phyloP scores from a whole-genome alignment of 768 basidiomycete genomes.

The Lactarius hatsudake region DNA sequence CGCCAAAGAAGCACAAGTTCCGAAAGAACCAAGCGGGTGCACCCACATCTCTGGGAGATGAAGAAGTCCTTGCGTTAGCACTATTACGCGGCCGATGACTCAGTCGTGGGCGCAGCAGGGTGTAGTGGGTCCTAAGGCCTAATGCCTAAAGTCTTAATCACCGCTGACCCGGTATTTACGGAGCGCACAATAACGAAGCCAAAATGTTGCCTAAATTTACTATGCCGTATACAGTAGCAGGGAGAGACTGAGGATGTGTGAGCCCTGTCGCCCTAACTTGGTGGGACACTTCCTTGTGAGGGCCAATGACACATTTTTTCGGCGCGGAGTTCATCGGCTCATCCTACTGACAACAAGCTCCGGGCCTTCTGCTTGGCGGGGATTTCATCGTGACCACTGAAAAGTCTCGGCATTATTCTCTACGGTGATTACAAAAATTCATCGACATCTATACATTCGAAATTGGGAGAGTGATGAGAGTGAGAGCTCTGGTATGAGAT shows the following conservation, averaged over 20 bases:
- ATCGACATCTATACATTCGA: neutral
- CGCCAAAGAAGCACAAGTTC: constrained; percentile 35
- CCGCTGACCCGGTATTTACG: neutral
- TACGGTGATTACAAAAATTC: neutral
- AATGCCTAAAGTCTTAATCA: neutral
- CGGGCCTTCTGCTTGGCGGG: neutral
- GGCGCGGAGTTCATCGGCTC: neutral
- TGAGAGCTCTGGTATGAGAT: neutral
- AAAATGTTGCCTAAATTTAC: neutral
- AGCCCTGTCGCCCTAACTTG: neutral
- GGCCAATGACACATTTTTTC: neutral
- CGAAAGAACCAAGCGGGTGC: constrained; percentile 18
- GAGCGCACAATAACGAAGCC: neutral
- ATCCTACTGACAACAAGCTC: neutral
- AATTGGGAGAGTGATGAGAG: neutral
- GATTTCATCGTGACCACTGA: neutral
- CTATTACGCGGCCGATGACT: constrained; percentile 44
- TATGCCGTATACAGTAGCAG: neutral
- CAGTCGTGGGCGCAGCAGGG: neutral
- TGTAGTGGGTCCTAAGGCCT: neutral
- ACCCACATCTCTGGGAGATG: constrained; percentile 43
- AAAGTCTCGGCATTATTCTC: neutral
- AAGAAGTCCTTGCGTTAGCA: constrained; percentile 63
- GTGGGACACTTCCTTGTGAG: neutral
- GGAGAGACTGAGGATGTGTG: neutral